Conservation (phyloP, 345 rosid genomes). For the Rhizophora apiculata region DNA sequence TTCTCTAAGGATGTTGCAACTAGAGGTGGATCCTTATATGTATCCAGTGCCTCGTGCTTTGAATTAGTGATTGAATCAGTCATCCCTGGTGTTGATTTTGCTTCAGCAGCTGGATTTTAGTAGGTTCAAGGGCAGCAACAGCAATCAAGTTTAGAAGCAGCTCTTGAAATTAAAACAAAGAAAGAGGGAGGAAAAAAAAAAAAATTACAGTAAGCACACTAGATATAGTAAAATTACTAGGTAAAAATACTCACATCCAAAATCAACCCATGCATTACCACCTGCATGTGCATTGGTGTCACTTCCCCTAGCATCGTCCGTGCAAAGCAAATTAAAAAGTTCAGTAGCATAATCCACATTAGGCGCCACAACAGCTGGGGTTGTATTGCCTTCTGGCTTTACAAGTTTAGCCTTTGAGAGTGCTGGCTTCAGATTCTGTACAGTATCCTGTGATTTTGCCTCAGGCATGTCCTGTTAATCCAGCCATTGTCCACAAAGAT, state of each 20-base stretch:
- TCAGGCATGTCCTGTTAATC: slow-evolving; percentile 29
- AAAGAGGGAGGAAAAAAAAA: not conserved
- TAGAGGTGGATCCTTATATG: slow-evolving; percentile 13
- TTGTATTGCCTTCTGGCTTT: slow-evolving; percentile 21
- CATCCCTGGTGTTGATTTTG: slow-evolving; percentile 20
- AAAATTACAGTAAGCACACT: no score
- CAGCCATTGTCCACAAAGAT: not conserved
- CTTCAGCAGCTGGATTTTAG: slow-evolving; percentile 31
- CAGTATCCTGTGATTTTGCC: slow-evolving; percentile 28
- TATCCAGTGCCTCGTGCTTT: not conserved
- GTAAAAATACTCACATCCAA: slow-evolving; percentile 26
- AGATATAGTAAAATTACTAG: not conserved
- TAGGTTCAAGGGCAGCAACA: slow-evolving; percentile 12
- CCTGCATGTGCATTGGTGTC: slow-evolving; percentile 12
- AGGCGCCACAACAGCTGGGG: slow-evolving; percentile 24
- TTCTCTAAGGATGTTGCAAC: slow-evolving; percentile 31
- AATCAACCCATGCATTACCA: slow-evolving; percentile 19
- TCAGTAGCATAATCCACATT: slow-evolving; percentile 68
- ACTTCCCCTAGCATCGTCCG: slow-evolving; percentile 41
- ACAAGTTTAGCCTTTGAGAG: slow-evolving; percentile 8
- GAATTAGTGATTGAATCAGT: slow-evolving; percentile 13
- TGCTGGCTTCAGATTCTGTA: slow-evolving; percentile 29
- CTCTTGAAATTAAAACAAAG: no score
- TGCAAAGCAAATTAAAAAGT: slow-evolving; percentile 56
- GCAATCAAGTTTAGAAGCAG: slow-evolving; percentile 8